Evolutionary conservation across 345 rosid genomes (phyloP).

Genomic region (Salix viminalis): DNA sequence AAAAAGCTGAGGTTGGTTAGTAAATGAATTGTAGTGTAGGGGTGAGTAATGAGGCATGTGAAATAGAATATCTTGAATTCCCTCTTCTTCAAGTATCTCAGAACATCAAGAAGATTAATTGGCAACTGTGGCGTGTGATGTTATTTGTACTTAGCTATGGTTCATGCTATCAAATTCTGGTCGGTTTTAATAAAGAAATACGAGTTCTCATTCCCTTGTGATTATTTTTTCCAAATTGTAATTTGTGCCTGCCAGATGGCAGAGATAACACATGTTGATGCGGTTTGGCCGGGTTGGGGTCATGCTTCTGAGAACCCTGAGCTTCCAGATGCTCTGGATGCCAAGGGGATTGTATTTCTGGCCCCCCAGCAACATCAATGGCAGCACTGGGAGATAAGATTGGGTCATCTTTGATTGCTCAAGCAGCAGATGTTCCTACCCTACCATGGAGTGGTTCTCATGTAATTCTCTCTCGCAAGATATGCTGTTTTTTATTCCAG

Average conservation of each 20-base stretch:
- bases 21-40: background rate
- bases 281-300: conserved; percentile 99
- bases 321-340: conserved; percentile 80
- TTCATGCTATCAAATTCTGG: background rate
- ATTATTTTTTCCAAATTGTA: background rate
- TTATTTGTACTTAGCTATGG: background rate
- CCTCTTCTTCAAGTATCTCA: background rate
- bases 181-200: background rate
- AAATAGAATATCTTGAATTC: background rate
- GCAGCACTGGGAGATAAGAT: conserved; percentile 97
- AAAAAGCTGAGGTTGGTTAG: background rate
- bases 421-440: conserved; percentile 99
- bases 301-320: conserved; percentile 99
- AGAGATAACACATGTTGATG: conserved; percentile 93
- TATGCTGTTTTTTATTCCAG: background rate
- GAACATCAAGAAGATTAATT: background rate
- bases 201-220: background rate
- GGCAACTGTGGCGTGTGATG: background rate
- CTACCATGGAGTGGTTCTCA: conserved; percentile 99
- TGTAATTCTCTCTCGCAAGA: conserved; percentile 38
- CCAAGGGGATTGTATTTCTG: conserved; percentile 87
- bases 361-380: conserved; percentile 90
- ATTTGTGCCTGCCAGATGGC: conserved; percentile 66
- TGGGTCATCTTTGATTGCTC: conserved; percentile 99
- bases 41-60: background rate